Base-by-base conservation (phyloP, 331 rosid genomes). In the Cydonia oblonga region DNA sequence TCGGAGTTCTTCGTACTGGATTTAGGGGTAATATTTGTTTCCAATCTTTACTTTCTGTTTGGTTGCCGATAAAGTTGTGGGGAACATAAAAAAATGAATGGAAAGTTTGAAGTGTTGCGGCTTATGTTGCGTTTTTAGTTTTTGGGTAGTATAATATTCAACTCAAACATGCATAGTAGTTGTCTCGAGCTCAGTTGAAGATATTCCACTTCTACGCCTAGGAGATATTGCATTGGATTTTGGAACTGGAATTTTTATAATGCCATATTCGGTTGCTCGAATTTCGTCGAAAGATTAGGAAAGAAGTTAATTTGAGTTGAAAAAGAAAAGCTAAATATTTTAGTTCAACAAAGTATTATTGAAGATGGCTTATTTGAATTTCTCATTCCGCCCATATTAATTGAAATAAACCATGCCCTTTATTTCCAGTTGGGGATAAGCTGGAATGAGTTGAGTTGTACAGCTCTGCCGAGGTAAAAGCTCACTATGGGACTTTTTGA, bases 401-500 rank as follows among this genome's bases (percentile, higher is more conserved):
- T 64, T 65, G 26, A 9, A 65, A n/a, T 3, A 59, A 67, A 18
- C 14, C 15, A 2, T 32, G 44, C 19, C 16, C 24, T 64, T 69
- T 33, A 10, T 66, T 70, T 64, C 59, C 78, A 60, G 87, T 74
- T 67, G 68, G 71, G 71, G 73, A 68, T 28, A 73, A 20, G 78
- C 66, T 71, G 22, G 85, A 63, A 77, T 67, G 83, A 83, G 80
- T 72, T 82, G 80, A 82, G 81, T 74, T 78, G 73, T 23, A 64
- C 74, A 46, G 85, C 79, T 79, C 79, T 6, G 61, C 79, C 69
- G 63, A 77, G 83, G 79, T 72, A 40, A 80, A 82, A 77, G 72
- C 78, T 72, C 76, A 74, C 66, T 68, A 95, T 95, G 99, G 99
- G 97, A 77, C 71, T 88, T 80, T 95, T 95, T 69, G 99, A 95